These are phyloP conservation scores for Backusella tarrabulga DNA, from an alignment of 192 early-diverging fungal genomes.

Conservation along the genomic window DNA sequence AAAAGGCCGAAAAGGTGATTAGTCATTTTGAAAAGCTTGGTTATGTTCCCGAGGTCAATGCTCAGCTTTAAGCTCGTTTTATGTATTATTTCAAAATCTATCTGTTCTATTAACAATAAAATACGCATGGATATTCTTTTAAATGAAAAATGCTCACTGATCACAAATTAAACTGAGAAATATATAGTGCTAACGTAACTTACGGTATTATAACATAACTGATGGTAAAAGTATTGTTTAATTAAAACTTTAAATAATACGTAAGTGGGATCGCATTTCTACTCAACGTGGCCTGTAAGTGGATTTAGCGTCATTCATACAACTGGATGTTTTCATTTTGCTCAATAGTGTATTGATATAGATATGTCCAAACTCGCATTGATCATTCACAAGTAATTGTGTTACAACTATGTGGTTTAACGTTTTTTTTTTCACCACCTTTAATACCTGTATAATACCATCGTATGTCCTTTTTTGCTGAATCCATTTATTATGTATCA, in stretches of 20 bases:
- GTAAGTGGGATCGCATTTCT: not conserved
- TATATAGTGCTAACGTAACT: not conserved
- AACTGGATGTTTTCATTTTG: not conserved
- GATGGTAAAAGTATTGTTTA: not conserved
- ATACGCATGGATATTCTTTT: not conserved
- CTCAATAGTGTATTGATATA: not conserved
- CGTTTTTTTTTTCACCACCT: not conserved
- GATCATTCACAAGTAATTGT: not conserved
- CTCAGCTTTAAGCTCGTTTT: not conserved
- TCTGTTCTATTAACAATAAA: not conserved
- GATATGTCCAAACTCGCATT: not conserved
- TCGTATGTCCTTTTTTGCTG: not conserved
- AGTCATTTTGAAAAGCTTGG: constrained; percentile 66
- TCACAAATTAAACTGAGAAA: not conserved
- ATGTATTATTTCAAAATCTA: not conserved
- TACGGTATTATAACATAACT: not conserved
- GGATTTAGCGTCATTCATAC: too few relatives aligned
- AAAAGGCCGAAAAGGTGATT: constrained; percentile 75
- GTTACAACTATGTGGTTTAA: not conserved
- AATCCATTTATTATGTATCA: not conserved
- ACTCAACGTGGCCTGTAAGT: not conserved
- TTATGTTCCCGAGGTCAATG: constrained; percentile 39
- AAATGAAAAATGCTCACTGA: not conserved
- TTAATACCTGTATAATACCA: not conserved
- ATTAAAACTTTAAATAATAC: not conserved